These are phyloP conservation scores for Gynostemma pentaphyllum DNA, from an alignment of 306 rosid species.

Conservation along the genomic window DNA sequence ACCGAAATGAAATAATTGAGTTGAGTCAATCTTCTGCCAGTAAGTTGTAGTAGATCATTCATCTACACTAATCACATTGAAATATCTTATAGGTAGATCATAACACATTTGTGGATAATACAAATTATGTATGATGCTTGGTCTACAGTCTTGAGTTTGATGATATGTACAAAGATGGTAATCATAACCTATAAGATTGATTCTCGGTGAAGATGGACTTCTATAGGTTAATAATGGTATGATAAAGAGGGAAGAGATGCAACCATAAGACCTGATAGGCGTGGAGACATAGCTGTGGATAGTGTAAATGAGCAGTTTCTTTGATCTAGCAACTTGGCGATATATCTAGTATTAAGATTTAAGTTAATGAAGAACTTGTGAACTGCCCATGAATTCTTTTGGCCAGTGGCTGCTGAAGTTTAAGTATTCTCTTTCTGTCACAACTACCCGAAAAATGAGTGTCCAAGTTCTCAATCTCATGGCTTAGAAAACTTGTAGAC, in stretches of 20 bases:
- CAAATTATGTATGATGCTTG: background rate
- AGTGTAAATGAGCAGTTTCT: background rate
- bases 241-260: background rate
- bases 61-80: background rate
- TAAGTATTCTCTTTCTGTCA: background rate
- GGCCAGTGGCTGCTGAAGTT: background rate
- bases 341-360: background rate
- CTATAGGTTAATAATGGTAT: background rate
- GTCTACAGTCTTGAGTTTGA: background rate
- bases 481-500: background rate
- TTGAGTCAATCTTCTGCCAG: background rate
- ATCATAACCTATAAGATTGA: background rate
- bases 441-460: background rate
- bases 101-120: background rate
- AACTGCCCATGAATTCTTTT: background rate
- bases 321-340: background rate
- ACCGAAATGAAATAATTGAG: background rate
- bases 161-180: background rate
- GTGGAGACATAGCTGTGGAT: background rate
- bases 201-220: background rate
- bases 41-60: background rate
- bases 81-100: background rate
- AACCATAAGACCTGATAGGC: background rate
- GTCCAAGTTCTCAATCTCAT: background rate
- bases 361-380: background rate